Conservation (phyloP, 805 yeast genomes). For the Metschnikowia hibisci region DNA sequence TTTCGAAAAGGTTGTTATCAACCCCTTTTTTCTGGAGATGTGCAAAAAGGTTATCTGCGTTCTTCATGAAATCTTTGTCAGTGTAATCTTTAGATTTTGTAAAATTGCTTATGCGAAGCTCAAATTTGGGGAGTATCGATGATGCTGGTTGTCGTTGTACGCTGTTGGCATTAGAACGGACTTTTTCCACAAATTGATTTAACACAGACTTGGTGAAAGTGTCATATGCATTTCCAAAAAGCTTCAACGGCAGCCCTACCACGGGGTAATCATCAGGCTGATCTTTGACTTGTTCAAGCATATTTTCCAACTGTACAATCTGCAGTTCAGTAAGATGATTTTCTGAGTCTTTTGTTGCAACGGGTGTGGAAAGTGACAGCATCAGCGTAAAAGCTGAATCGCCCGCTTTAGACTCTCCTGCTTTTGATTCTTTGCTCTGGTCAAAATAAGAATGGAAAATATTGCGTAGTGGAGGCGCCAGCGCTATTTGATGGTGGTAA, state of each 20-base stretch:
- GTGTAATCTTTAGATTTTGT: constrained; percentile 31
- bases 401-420: constrained; percentile 12
- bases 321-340: constrained; percentile 17
- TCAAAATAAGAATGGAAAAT: constrained; percentile 27
- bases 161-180: constrained; percentile 15
- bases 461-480: constrained; percentile 26
- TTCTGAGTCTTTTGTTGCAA: constrained; percentile 19
- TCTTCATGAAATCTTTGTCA: constrained; percentile 33
- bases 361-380: constrained; percentile 31
- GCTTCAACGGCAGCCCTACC: constrained; percentile 38
- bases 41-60: constrained; percentile 38
- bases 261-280: constrained; percentile 18
- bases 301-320: constrained; percentile 21
- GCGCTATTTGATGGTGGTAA: constrained; percentile 22
- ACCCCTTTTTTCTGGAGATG: constrained; percentile 35
- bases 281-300: constrained; percentile 22
- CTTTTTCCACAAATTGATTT: constrained; percentile 17
- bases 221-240: constrained; percentile 37
- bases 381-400: constrained; percentile 23
- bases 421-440: constrained; percentile 3
- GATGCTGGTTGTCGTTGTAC: constrained; percentile 12
- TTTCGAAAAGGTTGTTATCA: constrained; percentile 4
- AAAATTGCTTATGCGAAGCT: constrained; percentile 28
- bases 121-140: constrained; percentile 9
- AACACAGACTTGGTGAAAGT: constrained; percentile 35